These are phyloP conservation scores for Eucalyptus regnans DNA, from an alignment of 345 rosid genomes.

Conservation along the genomic window DNA sequence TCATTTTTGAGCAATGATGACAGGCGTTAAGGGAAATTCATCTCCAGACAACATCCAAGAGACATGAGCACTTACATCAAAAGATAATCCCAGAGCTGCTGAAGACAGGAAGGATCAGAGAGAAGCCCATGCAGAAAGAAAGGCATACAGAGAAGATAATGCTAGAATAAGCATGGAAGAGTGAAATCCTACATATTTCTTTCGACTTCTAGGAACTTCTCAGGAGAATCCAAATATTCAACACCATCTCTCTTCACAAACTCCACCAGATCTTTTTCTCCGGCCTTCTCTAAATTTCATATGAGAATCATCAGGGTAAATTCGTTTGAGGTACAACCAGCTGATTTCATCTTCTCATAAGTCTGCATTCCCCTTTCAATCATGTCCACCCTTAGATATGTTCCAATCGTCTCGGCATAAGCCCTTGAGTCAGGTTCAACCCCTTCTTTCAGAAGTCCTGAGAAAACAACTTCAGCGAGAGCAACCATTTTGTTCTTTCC, in stretches of 20 bases:
- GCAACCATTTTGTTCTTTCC: slow-evolving; percentile 34
- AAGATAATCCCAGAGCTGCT: not conserved
- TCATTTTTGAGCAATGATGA: no score
- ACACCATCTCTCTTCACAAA: slow-evolving; percentile 28
- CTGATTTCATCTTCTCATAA: slow-evolving; percentile 22
- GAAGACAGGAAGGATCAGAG: not conserved
- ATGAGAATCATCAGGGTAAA: slow-evolving; percentile 38
- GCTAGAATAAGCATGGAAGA: not conserved
- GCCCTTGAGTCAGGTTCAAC: slow-evolving; percentile 33
- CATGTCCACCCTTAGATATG: slow-evolving; percentile 27
- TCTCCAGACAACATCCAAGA: no score
- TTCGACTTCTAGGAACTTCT: slow-evolving; percentile 30
- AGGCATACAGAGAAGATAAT: not conserved
- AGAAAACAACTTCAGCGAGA: slow-evolving; percentile 28
- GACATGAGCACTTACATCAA: no score
- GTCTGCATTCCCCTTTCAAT: slow-evolving; percentile 40
- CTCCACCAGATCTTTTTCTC: slow-evolving; percentile 30
- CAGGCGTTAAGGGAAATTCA: no score
- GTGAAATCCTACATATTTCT: slow-evolving; percentile 10
- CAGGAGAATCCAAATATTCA: slow-evolving; percentile 33
- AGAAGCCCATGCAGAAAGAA: not conserved
- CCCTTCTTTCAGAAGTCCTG: slow-evolving; percentile 20
- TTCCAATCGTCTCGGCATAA: slow-evolving; percentile 50
- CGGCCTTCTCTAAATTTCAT: slow-evolving; percentile 32
- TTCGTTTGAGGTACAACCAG: slow-evolving; percentile 30